Conservation (phyloP, 2,329 filamentous ascomycete species). For the Pseudogymnoascus sp. region DNA sequence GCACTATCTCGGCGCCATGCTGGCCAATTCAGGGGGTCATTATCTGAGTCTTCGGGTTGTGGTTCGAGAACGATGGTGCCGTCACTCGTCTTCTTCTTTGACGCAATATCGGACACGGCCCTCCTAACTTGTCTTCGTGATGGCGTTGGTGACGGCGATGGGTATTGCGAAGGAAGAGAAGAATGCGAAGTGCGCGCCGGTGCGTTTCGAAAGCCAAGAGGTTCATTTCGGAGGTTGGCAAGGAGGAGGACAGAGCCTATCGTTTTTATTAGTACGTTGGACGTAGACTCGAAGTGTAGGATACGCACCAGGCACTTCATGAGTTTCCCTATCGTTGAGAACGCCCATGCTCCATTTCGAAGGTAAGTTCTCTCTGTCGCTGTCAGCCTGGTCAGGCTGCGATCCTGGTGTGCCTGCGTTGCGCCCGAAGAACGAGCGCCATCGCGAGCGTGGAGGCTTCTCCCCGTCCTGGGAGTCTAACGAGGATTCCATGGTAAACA, state of each 20-base stretch:
- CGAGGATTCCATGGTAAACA: background rate
- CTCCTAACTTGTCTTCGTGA: slow-evolving; percentile 14
- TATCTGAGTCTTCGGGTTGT: slow-evolving; percentile 82
- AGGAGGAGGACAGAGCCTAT: slow-evolving; percentile 54
- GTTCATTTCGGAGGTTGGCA: slow-evolving; percentile 50
- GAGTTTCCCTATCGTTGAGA: slow-evolving; percentile 70
- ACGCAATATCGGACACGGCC: slow-evolving; percentile 16
- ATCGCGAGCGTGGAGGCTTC: slow-evolving; percentile 10
- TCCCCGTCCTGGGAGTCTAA: slow-evolving; percentile 4
- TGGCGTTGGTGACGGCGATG: slow-evolving; percentile 14
- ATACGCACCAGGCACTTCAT: slow-evolving; percentile 74
- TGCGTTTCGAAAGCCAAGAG: slow-evolving; percentile 52
- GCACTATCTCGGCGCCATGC: slow-evolving; percentile 73
- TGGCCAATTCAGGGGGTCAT: slow-evolving; percentile 92
- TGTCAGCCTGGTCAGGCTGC: slow-evolving; percentile 1
- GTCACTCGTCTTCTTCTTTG: slow-evolving; percentile 72
- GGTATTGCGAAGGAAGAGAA: slow-evolving; percentile 39
- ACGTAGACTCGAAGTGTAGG: slow-evolving; percentile 2
- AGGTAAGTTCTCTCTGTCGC: slow-evolving; percentile 20
- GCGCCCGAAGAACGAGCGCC: slow-evolving; percentile 5
- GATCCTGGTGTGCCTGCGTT: background rate
- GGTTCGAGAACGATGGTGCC: slow-evolving; percentile 83
- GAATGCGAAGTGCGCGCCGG: slow-evolving; percentile 54
- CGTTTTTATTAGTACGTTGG: slow-evolving; percentile 14
- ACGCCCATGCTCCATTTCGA: slow-evolving; percentile 67